Conservation (phyloP, 2,329 filamentous ascomycete genomes). For the Ophidiomyces ophidiicola region DNA sequence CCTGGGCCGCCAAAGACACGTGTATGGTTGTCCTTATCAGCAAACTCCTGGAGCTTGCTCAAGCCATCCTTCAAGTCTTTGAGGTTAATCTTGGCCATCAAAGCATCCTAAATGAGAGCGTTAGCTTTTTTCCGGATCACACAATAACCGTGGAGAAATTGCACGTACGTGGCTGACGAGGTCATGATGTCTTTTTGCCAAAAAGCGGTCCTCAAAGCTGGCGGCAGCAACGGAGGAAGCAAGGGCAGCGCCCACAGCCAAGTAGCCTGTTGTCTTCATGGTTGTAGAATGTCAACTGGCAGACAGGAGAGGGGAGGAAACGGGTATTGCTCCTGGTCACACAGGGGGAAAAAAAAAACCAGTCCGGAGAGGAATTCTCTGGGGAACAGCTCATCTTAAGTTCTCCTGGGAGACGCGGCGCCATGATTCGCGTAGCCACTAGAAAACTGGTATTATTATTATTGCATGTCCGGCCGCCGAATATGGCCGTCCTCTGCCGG, state of each 20-base stretch:
- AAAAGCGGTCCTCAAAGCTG: conserved; percentile 1
- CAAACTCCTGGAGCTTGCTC: conserved; percentile 17
- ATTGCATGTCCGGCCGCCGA: conserved; percentile 5
- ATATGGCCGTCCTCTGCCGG: conserved; percentile 8
- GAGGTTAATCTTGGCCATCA: conserved; percentile 17
- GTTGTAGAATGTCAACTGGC: neutral
- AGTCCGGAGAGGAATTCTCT: conserved; percentile 1
- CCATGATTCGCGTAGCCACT: neutral
- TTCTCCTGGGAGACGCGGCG: neutral
- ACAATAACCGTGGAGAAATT: neutral
- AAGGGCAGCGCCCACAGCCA: conserved; percentile 14
- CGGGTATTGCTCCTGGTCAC: conserved; percentile 6
- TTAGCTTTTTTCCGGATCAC: conserved; percentile 3
- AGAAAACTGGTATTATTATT: conserved; percentile 2
- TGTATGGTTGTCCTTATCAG: conserved; percentile 18
- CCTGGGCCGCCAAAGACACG: conserved; percentile 18
- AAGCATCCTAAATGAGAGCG: conserved; percentile 15
- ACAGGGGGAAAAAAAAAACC: conserved; percentile 7
- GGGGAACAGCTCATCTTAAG: conserved; percentile 6
- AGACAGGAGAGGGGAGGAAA: neutral
- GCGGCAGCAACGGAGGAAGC: conserved; percentile 7
- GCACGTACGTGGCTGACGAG: conserved; percentile 6
- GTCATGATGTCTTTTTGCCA: conserved; percentile 2
- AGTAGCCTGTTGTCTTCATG: conserved; percentile 12
- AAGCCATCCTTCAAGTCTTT: conserved; percentile 17